Base-by-base conservation (phyloP, 495 filamentous ascomycete genomes). In the Daldinia decipiens region DNA sequence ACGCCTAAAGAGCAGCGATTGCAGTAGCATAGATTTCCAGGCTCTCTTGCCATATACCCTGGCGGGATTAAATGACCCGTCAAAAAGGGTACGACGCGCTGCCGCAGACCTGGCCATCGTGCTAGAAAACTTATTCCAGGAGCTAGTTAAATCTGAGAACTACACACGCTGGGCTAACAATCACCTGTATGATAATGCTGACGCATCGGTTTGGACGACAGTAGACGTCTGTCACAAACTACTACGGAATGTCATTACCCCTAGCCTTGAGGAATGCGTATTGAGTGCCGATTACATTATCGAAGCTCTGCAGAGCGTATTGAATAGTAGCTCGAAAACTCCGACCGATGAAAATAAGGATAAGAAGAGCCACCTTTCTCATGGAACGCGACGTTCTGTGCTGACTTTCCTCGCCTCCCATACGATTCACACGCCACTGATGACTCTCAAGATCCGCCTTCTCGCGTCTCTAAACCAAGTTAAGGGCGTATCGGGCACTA, bases 231-330 rank as follows among this genome's bases (percentile, higher is more conserved):
- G 78, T 2, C 76, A 84, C 19, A 86, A 87, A 54, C 79, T 97
- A 11, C 68, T 97, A 7, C 79, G 85, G 17, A 86, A 84, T 19
- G 80, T 90, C 26, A 77, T 98, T 34, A 74, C 92, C 24, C 90
- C 91, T 2, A 86, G 82, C 5, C 74, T 98, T 17, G 94, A 97
- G 74, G 94, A 97, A 78, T 94, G 89, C 71, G 84, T 93, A 9
- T 80, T 97, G 19, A 93, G 97, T 75, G 79, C 86, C 5, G 85
- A 81, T 36, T 85, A 94, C 45, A 79, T 95, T 26, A 79, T 82
- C 9, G 84, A 83, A 21, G 82, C 85, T 7, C 72, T 96, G n/a
- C 85, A 86, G 55, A 83, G 81, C 52, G 78, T 81, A 1, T 69
- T 93, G 24, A 84, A 89, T 51, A 82, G 86, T 56, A 75, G 80